Conservation (phyloP, 177 flowering plant genomes). For the Vitis hybrid region DNA sequence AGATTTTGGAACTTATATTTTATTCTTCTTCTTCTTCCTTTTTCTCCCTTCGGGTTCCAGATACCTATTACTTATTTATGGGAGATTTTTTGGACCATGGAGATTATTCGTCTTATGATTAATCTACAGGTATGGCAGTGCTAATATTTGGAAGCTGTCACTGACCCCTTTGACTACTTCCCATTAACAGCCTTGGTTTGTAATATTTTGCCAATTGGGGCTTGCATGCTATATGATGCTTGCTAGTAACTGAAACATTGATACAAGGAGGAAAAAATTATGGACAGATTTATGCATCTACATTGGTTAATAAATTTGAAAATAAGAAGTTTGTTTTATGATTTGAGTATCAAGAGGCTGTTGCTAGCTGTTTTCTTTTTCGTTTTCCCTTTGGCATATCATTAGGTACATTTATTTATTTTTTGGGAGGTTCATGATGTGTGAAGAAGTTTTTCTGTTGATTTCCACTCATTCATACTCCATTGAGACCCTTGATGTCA, state of each 20-base stretch:
- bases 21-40: conserved; percentile 18
- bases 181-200: conserved; percentile 70
- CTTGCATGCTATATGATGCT: too few species aligned
- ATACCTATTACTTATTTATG: conserved; percentile 56
- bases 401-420: not conserved
- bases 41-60: conserved; percentile 40
- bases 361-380: too few species aligned
- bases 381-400: too few species aligned
- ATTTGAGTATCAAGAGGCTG: too few species aligned
- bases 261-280: too few species aligned
- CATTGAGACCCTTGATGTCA: conserved; percentile 51
- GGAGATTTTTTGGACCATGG: conserved; percentile 61
- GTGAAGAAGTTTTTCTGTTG: conserved; percentile 60
- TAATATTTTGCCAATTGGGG: not conserved
- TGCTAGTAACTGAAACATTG: too few species aligned
- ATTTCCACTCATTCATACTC: conserved; percentile 36
- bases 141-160: conserved; percentile 61
- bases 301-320: too few species aligned
- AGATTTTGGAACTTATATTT: not conserved
- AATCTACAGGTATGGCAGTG: conserved; percentile 56
- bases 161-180: conserved; percentile 63
- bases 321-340: too few species aligned
- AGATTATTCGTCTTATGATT: conserved; percentile 29
- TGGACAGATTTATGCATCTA: too few species aligned
- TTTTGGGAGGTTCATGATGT: conserved; percentile 31